phyloP scores from a whole-genome alignment of 148 eudicot species.

The Linanthus parryae region DNA sequence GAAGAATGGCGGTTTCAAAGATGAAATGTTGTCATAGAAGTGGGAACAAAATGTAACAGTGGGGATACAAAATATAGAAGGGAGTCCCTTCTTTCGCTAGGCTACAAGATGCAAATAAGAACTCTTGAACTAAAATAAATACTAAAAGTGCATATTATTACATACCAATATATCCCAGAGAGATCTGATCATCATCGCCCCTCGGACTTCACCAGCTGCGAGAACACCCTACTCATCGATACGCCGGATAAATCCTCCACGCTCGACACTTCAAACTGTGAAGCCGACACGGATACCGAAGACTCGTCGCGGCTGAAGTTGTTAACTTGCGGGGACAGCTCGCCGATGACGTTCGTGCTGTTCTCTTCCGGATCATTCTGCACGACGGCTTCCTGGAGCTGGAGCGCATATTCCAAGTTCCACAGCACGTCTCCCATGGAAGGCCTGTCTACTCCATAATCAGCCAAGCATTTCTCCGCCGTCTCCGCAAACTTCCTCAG shows the following conservation, averaged over 20 bases:
- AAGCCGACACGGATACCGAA: conserved; percentile 21
- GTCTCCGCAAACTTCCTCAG: conserved; percentile 21
- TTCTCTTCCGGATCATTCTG: conserved; percentile 24
- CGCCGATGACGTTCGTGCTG: conserved; percentile 15
- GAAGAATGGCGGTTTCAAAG: too few relatives aligned
- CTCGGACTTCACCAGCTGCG: conserved; percentile 62
- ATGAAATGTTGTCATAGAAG: too few relatives aligned
- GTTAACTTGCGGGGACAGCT: conserved; percentile 10
- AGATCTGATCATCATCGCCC: conserved; percentile 45
- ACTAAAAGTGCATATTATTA: too few relatives aligned
- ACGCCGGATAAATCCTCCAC: conserved; percentile 48
- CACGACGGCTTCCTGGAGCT: conserved; percentile 18
- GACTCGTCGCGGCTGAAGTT: conserved; percentile 27
- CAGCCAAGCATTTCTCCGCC: conserved; percentile 27
- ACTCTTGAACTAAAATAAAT: too few relatives aligned
- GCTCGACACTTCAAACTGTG: conserved; percentile 19
- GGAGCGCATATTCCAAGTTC: conserved; percentile 29
- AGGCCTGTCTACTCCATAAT: conserved; percentile 21
- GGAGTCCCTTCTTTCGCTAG: too few relatives aligned
- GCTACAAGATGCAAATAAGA: too few relatives aligned
- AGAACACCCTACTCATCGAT: conserved; percentile 75
- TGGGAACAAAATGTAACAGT: too few relatives aligned
- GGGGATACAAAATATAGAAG: too few relatives aligned
- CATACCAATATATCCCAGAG: too few relatives aligned
- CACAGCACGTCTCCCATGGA: conserved; percentile 27